phyloP scores from a whole-genome alignment of 225 moss, liverwort and hornwort genomes.

The Marchantia polymorpha region DNA sequence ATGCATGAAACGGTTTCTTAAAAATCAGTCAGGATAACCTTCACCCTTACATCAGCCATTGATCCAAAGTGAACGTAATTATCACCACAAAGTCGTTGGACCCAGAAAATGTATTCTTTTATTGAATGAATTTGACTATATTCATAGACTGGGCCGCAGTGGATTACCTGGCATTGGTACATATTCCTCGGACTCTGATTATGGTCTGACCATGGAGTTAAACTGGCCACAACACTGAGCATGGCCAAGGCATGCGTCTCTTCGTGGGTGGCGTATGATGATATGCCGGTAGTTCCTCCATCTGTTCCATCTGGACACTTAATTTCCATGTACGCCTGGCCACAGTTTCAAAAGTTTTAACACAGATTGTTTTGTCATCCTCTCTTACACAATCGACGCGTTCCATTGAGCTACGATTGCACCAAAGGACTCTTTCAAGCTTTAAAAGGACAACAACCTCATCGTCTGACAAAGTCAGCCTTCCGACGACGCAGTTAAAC shows the following conservation, averaged over 20 bases:
- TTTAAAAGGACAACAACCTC: no score
- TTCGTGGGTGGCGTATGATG: constrained; percentile 62
- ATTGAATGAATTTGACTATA: not conserved
- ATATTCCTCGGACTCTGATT: constrained; percentile 99
- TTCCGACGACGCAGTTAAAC: no score
- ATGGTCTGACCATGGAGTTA: constrained; percentile 99
- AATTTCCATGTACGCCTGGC: constrained; percentile 95
- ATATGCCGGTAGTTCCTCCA: constrained; percentile 47
- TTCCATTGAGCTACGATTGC: no score
- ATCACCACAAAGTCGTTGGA: no score
- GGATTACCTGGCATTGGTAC: constrained; percentile 95
- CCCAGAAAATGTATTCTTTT: no score
- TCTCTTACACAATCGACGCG: not conserved
- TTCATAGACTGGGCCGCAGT: not conserved
- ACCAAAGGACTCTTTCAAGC: no score
- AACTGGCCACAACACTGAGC: constrained; percentile 91
- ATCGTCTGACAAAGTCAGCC: no score
- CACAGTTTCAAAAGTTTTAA: not conserved
- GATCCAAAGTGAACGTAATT: no score
- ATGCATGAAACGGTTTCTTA: not conserved
- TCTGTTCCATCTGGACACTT: constrained; percentile 81
- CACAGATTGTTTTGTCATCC: no score
- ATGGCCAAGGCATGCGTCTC: constrained; percentile 77
- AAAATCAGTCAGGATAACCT: not conserved
- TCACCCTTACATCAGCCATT: no score